phyloP scores from a whole-genome alignment of 306 rosid genomes.

The Vachellia collinsii region DNA sequence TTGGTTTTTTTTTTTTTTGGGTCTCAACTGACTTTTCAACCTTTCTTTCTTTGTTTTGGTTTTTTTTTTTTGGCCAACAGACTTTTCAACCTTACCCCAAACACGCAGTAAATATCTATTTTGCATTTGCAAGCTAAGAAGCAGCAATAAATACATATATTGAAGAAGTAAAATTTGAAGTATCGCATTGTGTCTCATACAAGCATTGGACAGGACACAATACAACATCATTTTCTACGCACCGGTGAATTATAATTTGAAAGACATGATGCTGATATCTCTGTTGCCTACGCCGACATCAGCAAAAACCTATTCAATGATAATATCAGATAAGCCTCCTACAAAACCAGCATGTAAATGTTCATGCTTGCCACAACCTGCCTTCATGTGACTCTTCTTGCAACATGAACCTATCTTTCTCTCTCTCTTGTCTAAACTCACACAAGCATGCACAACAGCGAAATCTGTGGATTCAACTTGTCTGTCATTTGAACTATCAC shows the following conservation, averaged over 20 bases:
- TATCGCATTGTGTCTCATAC: not conserved
- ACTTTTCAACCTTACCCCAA: not conserved
- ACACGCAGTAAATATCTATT: constrained; percentile 8
- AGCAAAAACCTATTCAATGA: constrained; percentile 53
- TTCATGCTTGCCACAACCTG: constrained; percentile 65
- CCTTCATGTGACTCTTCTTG: constrained; percentile 82
- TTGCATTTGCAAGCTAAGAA: constrained; percentile 14
- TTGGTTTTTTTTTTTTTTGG: constrained; percentile 26
- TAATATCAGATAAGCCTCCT: constrained; percentile 66
- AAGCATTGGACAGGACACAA: not conserved
- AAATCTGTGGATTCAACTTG: constrained; percentile 33
- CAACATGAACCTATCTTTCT: constrained; percentile 58
- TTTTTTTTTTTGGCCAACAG: too few species aligned
- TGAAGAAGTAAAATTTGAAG: not conserved
- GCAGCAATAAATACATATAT: not conserved
- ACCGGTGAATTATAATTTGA: not conserved
- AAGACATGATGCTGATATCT: constrained; percentile 28
- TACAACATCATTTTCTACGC: not conserved
- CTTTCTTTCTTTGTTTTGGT: too few species aligned
- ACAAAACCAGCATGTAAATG: constrained; percentile 50
- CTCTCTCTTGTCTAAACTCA: constrained; percentile 60
- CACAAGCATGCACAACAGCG: constrained; percentile 44
- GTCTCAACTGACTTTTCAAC: too few species aligned
- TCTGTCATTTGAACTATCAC: constrained; percentile 41
- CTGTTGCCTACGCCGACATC: constrained; percentile 23